Evolutionary conservation across 805 yeast species (phyloP), one percentile per base, ranked within the genome.

Genomic region (Lipomyces chichibuensis): DNA sequence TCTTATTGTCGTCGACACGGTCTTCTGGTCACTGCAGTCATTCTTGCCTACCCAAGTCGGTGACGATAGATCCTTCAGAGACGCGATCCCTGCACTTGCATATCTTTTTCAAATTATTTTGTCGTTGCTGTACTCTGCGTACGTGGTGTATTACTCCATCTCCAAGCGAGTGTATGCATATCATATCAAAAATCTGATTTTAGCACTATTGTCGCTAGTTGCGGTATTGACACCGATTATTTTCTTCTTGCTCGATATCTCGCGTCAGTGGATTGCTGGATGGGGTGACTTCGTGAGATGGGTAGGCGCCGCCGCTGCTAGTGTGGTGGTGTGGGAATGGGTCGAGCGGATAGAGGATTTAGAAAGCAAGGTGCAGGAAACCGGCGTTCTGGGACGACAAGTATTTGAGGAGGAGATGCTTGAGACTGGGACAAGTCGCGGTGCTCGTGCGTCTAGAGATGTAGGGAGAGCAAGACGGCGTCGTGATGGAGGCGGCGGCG

Each of bases 261-360:
- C 69, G 53, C 81, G 72, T 29, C 74, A 74, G 43, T 79, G 82
- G 81, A 76, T 82, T 32, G 79, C 80, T n/a, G 80, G 80, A 14
- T 84, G 89, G 81, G 81, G 89, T 74, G 76, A 83, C 0, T 78
- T 80, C 37, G 77, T 84, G 3, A 72, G 82, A 13, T 79, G 84
- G 2, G 80, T 87, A 53, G 72, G 85, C 5, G 84, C 84, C 59
- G 80, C 86, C 17, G 80, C 85, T 46, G 76, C 86, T 3, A 77
- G 83, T 20, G 84, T 87, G 0, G 79, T 85, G 29, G 80, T 86
- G 0, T 88, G 90, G 89, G 91, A 88, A 76, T 86, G 91, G 88
- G 76, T 87, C 9, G 84, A 80, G 72, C 82, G 85, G 56, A 85
- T 87, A 54, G 83, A 84, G 69, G 73, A 80, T 20, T 74, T 84